phyloP scores from a whole-genome alignment of 208 protist species.

The Trypanosoma avium region DNA sequence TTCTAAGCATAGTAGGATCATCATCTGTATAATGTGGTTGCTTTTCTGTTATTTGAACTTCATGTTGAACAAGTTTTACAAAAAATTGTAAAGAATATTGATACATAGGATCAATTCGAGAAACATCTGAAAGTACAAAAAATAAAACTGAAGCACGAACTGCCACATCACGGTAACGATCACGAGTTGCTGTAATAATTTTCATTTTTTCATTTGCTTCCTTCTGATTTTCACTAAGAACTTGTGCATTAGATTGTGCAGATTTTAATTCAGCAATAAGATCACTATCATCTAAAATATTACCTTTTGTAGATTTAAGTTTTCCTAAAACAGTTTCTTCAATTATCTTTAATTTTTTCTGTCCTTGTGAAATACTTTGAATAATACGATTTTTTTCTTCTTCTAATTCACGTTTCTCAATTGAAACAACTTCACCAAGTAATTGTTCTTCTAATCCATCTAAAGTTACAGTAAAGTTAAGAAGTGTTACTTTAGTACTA shows the following conservation, averaged over 20 bases:
- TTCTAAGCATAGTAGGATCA: slow-evolving; percentile 50
- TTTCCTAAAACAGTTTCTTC: slow-evolving; percentile 93
- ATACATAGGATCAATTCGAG: slow-evolving; percentile 98
- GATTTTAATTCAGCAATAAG: slow-evolving; percentile 94
- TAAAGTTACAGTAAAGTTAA: slow-evolving; percentile 98
- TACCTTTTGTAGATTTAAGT: slow-evolving; percentile 85
- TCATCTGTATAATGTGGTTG: slow-evolving; percentile 48
- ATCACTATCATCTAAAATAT: slow-evolving; percentile 95
- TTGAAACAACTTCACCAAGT: slow-evolving; percentile 92
- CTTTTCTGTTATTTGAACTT: slow-evolving; percentile 80
- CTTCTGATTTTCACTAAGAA: slow-evolving; percentile 87
- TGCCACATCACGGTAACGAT: slow-evolving; percentile 91
- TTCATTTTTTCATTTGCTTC: slow-evolving; percentile 93
- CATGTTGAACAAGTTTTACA: slow-evolving; percentile 91
- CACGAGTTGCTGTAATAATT: slow-evolving; percentile 89
- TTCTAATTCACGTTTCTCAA: slow-evolving; percentile 93
- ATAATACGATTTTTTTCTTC: slow-evolving; percentile 95
- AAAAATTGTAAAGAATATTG: slow-evolving; percentile 99
- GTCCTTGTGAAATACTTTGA: slow-evolving; percentile 87
- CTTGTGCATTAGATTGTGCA: slow-evolving; percentile 88
- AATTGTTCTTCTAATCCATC: slow-evolving; percentile 96
- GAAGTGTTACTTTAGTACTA: slow-evolving; percentile 94
- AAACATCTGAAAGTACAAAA: slow-evolving; percentile 94
- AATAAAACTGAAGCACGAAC: slow-evolving; percentile 93
- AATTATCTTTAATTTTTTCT: slow-evolving; percentile 91